phyloP scores from a whole-genome alignment of 768 basidiomycete species.

The Termitomyces titanicus region DNA sequence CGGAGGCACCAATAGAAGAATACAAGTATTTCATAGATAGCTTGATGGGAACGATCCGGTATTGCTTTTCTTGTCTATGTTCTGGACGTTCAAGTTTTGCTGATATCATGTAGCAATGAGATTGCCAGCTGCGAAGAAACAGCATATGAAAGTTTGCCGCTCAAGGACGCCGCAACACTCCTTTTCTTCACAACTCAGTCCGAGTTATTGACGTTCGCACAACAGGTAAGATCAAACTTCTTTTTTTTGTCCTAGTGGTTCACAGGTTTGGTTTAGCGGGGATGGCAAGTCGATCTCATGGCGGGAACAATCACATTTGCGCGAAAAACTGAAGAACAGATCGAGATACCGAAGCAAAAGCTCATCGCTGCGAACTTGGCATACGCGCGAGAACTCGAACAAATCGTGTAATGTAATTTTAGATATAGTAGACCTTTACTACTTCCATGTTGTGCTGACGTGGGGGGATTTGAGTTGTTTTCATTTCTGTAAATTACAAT shows the following conservation, averaged over 20 bases:
- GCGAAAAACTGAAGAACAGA: conserved; percentile 74
- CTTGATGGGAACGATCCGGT: conserved; percentile 93
- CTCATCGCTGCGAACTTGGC: conserved; percentile 72
- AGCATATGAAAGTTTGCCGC: conserved; percentile 87
- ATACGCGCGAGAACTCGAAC: conserved; percentile 87
- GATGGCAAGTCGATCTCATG: conserved; percentile 79
- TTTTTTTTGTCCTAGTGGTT: background rate
- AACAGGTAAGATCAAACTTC: conserved; percentile 45
- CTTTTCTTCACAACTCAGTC: conserved; percentile 86
- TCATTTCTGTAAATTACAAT: conserved; percentile 11
- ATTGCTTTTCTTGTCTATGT: background rate
- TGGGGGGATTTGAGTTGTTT: background rate
- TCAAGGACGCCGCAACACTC: conserved; percentile 86
- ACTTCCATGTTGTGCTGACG: background rate
- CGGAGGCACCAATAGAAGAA: conserved; percentile 89
- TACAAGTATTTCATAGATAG: conserved; percentile 94
- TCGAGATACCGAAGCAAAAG: conserved; percentile 83
- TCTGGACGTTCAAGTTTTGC: conserved; percentile 1
- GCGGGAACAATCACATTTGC: conserved; percentile 72
- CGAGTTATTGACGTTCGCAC: conserved; percentile 81
- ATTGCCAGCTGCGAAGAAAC: conserved; percentile 96
- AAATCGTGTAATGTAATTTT: conserved; percentile 72
- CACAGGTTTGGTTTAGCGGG: conserved; percentile 48
- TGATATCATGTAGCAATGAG: conserved; percentile 65
- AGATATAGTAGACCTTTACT: conserved; percentile 7